Conservation (phyloP, 306 rosid genomes). For the Prunus padus region DNA sequence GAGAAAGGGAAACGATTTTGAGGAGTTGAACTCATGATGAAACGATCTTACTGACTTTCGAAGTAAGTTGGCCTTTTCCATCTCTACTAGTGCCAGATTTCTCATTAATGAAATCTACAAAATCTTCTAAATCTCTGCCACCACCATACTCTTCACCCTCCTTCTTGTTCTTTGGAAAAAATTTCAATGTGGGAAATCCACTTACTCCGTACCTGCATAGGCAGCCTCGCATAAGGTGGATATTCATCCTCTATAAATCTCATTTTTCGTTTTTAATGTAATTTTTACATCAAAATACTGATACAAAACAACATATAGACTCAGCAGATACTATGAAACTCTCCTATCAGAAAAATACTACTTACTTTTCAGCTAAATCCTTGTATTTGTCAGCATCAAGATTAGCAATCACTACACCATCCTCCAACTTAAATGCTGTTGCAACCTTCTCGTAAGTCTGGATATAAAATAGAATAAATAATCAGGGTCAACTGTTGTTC, state of each 20-base stretch:
- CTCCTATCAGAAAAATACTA: neutral
- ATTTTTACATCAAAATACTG: neutral
- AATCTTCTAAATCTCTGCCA: conserved; percentile 74
- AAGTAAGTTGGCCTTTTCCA: conserved; percentile 64
- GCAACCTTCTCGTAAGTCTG: conserved; percentile 89
- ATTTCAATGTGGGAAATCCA: conserved; percentile 77
- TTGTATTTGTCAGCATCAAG: conserved; percentile 71
- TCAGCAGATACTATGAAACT: neutral
- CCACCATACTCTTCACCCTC: conserved; percentile 76
- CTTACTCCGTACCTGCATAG: conserved; percentile 66
- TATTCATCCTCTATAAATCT: neutral
- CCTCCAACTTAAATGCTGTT: conserved; percentile 66
- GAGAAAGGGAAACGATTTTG: conserved; percentile 13
- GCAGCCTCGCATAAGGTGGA: conserved; percentile 25
- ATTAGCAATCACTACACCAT: conserved; percentile 69
- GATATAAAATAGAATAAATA: conserved; percentile 16
- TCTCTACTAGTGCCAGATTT: conserved; percentile 77
- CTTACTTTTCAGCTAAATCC: conserved; percentile 81
- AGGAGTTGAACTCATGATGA: neutral
- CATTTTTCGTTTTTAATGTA: neutral
- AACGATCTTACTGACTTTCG: conserved; percentile 46
- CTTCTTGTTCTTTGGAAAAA: conserved; percentile 78
- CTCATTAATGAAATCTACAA: conserved; percentile 73
- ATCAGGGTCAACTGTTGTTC: conserved; percentile 20
- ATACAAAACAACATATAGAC: conserved; percentile 11